phyloP scores from a whole-genome alignment of 352 stramenopile genomes.

The Lagenidium sp. region DNA sequence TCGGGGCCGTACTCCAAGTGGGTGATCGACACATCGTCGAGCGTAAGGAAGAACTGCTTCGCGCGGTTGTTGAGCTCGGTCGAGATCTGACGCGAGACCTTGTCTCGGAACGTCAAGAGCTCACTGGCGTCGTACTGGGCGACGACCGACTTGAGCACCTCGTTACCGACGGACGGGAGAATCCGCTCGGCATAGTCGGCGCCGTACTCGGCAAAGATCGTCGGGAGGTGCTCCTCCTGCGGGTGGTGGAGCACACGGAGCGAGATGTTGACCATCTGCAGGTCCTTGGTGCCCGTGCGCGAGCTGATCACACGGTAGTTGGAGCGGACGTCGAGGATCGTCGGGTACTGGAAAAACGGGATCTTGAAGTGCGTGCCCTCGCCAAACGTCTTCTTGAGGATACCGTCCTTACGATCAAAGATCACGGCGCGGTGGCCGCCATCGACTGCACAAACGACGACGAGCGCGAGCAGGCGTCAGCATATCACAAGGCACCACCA shows the following conservation, averaged over 20 bases:
- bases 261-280: conserved; percentile 99
- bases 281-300: conserved; percentile 97
- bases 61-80: conserved; percentile 95
- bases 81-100: conserved; percentile 96
- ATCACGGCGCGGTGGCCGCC: conserved; percentile 98
- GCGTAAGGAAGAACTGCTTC: conserved; percentile 95
- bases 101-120: conserved; percentile 97
- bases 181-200: conserved; percentile 98
- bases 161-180: conserved; percentile 97
- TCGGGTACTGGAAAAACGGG: conserved; percentile 96
- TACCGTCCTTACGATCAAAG: conserved; percentile 98
- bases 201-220: conserved; percentile 97
- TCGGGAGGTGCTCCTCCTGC: conserved; percentile 90
- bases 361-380: conserved; percentile 99
- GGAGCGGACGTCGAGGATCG: conserved; percentile 98
- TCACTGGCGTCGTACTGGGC: conserved; percentile 99
- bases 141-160: conserved; percentile 92
- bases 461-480: too few relatives aligned
- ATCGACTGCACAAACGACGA: conserved; percentile 93
- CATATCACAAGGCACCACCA: too few relatives aligned
- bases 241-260: conserved; percentile 94
- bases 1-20: conserved; percentile 98
- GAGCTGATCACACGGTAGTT: conserved; percentile 96
- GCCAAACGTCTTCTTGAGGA: conserved; percentile 91
- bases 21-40: conserved; percentile 99